Evolutionary conservation across 2,329 filamentous ascomycete genomes (phyloP), one percentile per base, ranked within the genome.

Genomic region (Botrytis galanthina): DNA sequence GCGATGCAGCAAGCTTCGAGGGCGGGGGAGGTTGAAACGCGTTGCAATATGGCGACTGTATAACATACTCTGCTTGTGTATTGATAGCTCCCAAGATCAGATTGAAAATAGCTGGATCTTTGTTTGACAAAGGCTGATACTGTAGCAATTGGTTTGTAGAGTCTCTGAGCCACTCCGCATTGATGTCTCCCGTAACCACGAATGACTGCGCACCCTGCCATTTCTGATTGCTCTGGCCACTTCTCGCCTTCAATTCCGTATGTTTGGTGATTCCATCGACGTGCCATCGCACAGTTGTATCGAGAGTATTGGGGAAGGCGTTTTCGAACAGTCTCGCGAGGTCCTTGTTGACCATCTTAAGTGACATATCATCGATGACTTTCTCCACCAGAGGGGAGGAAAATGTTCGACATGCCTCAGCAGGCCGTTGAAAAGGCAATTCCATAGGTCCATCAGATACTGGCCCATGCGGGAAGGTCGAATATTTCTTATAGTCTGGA

Each of bases 41-140:
- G 82, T 99, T 98, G 87, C 96, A 99, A 84, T 98, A 99, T 0
- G 96, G 96, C 1, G 93, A 94, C 79, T 93, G 90, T 75, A 98
- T 97, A 60, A 99, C 93, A 80, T 94, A 98, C 82, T 98, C 95
- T 26, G 93, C 88, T 83, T 99, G 96, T 0, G 96, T 98, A 82
- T 97, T 97, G 84, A 98, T 97, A 60, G 95, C 95, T 35, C 96
- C 96, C 1, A 97, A 85, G 39, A 99, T 94, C 71, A 99, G 85
- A 75, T 88, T 91, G 80, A 91, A 90, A 69, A 99, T 91, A 60
- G 87, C 88, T 57, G 89, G 88, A 80, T 98, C 95, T 76, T 93
- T 93, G 79, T 90, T 93, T 3, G 95, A 92, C 37, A 99, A 85
- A 0, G 88, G 85, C 81, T 98, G 95, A 80, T 99, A 99, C 71